Evolutionary conservation across 2,329 filamentous ascomycete species (phyloP).

Genomic region (Penicillium sp.): DNA sequence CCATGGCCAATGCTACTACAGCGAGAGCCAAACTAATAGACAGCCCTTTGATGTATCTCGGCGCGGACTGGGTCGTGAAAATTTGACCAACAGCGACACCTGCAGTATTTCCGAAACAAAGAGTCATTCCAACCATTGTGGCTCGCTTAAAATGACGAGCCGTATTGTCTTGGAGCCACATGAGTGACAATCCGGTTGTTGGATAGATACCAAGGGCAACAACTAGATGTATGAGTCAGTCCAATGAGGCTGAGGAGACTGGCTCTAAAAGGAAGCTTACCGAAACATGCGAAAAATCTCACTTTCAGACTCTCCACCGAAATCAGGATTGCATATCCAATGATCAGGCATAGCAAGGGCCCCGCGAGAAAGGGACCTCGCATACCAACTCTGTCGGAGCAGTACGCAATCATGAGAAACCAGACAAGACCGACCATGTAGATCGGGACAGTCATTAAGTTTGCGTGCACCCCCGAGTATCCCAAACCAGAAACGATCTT

Average conservation of each 20-base stretch:
- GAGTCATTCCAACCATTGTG: slow-evolving; percentile 5
- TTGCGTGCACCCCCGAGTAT: slow-evolving; percentile 11
- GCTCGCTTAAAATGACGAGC: slow-evolving; percentile 9
- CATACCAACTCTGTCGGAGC: slow-evolving; percentile 10
- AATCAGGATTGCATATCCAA: slow-evolving; percentile 10
- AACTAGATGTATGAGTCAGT: slow-evolving; percentile 4
- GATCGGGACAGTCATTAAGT: slow-evolving; percentile 14
- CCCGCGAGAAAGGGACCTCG: slow-evolving; percentile 7
- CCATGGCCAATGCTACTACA: slow-evolving; percentile 9
- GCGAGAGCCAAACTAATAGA: slow-evolving; percentile 8
- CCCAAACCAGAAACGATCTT: slow-evolving; percentile 13
- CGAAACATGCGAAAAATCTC: slow-evolving; percentile 9
- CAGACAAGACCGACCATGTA: slow-evolving; percentile 12
- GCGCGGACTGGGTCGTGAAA: slow-evolving; percentile 7
- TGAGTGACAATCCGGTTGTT: slow-evolving; percentile 7
- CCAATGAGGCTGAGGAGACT: neutral
- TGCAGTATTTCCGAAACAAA: slow-evolving; percentile 7
- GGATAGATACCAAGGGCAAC: slow-evolving; percentile 8
- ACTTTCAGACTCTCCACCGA: slow-evolving; percentile 8
- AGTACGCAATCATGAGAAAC: slow-evolving; percentile 10
- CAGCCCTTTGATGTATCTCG: slow-evolving; percentile 7
- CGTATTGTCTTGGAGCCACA: slow-evolving; percentile 8
- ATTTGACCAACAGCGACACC: slow-evolving; percentile 10
- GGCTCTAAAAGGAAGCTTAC: slow-evolving; percentile 1
- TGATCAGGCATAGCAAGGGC: slow-evolving; percentile 8